Conservation (phyloP, 441 rosid species). For the Capsella rubella region DNA sequence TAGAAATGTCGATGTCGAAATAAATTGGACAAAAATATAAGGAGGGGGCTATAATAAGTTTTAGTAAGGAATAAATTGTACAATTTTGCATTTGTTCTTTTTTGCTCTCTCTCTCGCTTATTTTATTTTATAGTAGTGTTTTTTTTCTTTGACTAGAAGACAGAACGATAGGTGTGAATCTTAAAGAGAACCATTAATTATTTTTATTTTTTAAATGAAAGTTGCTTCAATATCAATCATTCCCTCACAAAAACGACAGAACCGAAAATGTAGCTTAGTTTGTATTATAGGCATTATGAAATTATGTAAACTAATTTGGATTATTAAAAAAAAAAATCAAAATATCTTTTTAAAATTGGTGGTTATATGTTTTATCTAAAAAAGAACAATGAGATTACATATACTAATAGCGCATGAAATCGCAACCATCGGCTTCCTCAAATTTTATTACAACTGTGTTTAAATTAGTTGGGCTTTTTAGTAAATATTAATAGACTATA, state of each 20-base stretch:
- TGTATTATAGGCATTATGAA: no score
- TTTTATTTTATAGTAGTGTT: not conserved
- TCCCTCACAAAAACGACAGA: not conserved
- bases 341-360: no score
- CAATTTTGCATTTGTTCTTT: slow-evolving; percentile 19
- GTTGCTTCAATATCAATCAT: slow-evolving; percentile 28
- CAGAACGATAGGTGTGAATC: slow-evolving; percentile 30
- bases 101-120: not conserved
- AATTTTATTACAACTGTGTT: no score
- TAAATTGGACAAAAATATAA: not conserved
- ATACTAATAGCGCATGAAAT: no score
- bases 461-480: no score
- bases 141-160: not conserved
- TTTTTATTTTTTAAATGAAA: not conserved
- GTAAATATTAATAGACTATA: no score
- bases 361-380: no score
- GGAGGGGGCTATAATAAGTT: not conserved
- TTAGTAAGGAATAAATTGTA: not conserved
- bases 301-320: no score
- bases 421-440: no score
- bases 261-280: not conserved
- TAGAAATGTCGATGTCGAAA: slow-evolving; percentile 10
- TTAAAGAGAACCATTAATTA: slow-evolving; percentile 22
- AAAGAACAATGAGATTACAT: no score
- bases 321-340: no score